These are phyloP conservation scores for Penicillium sp. DNA, from an alignment of 2,329 filamentous ascomycete species.

Conservation along the genomic window DNA sequence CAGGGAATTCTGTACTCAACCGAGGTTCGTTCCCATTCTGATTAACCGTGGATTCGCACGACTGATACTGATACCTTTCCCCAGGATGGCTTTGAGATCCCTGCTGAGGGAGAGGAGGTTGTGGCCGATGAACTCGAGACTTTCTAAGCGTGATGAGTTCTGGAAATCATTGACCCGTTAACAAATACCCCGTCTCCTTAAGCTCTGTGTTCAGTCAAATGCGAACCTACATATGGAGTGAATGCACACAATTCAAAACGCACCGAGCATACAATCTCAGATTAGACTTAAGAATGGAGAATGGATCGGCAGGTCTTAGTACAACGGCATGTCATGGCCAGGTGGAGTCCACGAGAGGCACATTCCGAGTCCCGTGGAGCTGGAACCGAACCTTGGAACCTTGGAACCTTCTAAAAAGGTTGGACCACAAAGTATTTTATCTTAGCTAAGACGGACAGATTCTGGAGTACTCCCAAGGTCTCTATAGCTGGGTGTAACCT, in stretches of 20 bases:
- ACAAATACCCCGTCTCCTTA: slow-evolving; percentile 25
- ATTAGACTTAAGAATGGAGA: slow-evolving; percentile 4
- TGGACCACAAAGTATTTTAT: no score
- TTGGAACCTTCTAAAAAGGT: no score
- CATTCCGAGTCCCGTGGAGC: not conserved
- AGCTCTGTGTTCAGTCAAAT: slow-evolving; percentile 6
- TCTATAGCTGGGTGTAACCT: no score
- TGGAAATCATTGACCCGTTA: slow-evolving; percentile 17
- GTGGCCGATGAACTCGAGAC: slow-evolving; percentile 46
- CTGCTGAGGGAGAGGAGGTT: slow-evolving; percentile 62
- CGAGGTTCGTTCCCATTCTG: slow-evolving; percentile 56
- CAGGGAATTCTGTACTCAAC: slow-evolving; percentile 97
- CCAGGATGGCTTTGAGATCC: slow-evolving; percentile 74
- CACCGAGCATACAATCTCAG: no score
- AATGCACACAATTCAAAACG: slow-evolving; percentile 2
- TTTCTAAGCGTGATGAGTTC: slow-evolving; percentile 28
- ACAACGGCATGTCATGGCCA: not conserved
- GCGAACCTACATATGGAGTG: slow-evolving; percentile 8
- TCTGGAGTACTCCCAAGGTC: no score
- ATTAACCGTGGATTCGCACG: not conserved
- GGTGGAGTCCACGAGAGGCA: not conserved
- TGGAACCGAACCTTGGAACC: no score
- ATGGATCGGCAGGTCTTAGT: slow-evolving; percentile 7
- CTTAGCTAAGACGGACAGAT: no score
- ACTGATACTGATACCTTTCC: not conserved